phyloP scores from a whole-genome alignment of 2,329 filamentous ascomycete species.

The Fusarium brevicatenulatum region DNA sequence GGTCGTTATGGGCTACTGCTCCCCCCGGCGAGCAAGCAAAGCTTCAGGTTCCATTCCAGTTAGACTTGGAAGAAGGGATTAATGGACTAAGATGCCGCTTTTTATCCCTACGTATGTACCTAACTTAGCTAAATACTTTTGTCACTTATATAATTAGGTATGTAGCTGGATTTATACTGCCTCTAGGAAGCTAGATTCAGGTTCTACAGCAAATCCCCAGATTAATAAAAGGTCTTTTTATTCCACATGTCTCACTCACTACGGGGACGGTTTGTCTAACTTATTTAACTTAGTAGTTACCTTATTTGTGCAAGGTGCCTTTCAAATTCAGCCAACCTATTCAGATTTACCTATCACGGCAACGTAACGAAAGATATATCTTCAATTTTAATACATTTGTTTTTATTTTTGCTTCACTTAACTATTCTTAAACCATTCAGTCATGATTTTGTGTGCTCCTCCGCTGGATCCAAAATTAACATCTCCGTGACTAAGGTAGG shows the following conservation, averaged over 20 bases:
- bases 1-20: slow-evolving; percentile 5
- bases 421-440: not conserved
- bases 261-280: not conserved
- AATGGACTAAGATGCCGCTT: not conserved
- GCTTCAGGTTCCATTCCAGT: not conserved
- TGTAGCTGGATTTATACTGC: not conserved
- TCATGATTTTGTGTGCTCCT: not conserved
- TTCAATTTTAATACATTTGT: not conserved
- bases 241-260: not conserved
- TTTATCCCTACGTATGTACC: not conserved
- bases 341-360: no score
- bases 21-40: not conserved
- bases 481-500: not conserved
- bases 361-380: no score
- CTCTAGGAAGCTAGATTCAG: not conserved
- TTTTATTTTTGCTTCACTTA: not conserved
- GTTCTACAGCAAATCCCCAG: not conserved
- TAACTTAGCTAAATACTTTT: not conserved
- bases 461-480: not conserved
- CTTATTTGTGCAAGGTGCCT: not conserved
- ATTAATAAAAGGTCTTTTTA: not conserved
- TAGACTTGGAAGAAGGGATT: not conserved
- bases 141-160: no score
- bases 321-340: not conserved
- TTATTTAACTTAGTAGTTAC: no score